Evolutionary conservation across 805 yeast species (phyloP).

Genomic region (Kazachstania martiniae): DNA sequence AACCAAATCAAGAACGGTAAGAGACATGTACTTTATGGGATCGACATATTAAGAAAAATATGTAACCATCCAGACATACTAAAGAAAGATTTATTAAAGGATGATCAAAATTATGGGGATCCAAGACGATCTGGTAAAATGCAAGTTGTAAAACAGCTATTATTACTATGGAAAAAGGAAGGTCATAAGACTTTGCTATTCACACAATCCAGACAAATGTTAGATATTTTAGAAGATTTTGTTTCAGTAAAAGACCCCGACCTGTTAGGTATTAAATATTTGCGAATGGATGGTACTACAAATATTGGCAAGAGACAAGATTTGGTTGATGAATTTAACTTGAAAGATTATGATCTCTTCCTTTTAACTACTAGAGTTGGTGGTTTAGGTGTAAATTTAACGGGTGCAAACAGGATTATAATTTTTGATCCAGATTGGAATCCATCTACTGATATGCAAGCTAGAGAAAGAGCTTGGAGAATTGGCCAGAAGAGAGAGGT

Average conservation of each 20-base stretch:
- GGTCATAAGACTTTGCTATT: constrained; percentile 76
- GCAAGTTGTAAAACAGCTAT: constrained; percentile 71
- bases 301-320: constrained; percentile 65
- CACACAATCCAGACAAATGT: constrained; percentile 90
- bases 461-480: constrained; percentile 95
- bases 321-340: constrained; percentile 74
- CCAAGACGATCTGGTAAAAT: constrained; percentile 72
- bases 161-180: constrained; percentile 67
- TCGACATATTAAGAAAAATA: constrained; percentile 79
- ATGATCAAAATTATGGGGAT: constrained; percentile 37
- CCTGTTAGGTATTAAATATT: constrained; percentile 34
- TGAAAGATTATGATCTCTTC: constrained; percentile 51
- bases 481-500: constrained; percentile 91
- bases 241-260: constrained; percentile 32
- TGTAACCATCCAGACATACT: constrained; percentile 94
- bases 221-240: constrained; percentile 71
- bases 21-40: constrained; percentile 77
- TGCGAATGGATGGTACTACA: constrained; percentile 94
- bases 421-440: constrained; percentile 98
- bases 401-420: constrained; percentile 91
- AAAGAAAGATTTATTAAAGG: constrained; percentile 30
- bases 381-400: constrained; percentile 85
- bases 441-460: constrained; percentile 95
- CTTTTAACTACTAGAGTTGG: constrained; percentile 90
- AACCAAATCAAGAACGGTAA: constrained; percentile 61